Conservation (phyloP, 2,329 filamentous ascomycete genomes). For the Bipolaris bicolor region DNA sequence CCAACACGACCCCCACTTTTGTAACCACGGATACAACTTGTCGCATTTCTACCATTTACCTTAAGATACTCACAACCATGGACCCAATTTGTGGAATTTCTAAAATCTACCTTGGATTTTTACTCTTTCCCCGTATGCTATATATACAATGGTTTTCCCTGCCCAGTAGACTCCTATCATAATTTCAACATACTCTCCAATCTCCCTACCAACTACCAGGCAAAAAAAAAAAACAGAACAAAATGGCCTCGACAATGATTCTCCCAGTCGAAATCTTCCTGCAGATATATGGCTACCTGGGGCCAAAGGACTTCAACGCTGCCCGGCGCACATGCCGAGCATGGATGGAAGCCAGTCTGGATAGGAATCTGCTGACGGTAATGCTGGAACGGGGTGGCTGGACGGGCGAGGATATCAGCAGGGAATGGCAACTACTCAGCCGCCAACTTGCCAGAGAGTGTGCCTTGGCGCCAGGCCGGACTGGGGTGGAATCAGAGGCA, state of each 20-base stretch:
- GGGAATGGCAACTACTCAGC: conserved; percentile 52
- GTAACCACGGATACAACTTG: too few relatives aligned
- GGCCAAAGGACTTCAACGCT: conserved; percentile 62
- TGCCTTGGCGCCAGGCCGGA: conserved; percentile 52
- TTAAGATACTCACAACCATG: too few relatives aligned
- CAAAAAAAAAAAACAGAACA: too few relatives aligned
- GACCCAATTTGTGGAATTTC: too few relatives aligned
- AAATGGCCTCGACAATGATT: background rate
- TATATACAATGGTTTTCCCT: too few relatives aligned
- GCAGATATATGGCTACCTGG: conserved; percentile 54
- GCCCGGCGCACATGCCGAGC: conserved; percentile 64
- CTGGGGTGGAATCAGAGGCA: conserved; percentile 28
- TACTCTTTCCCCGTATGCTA: too few relatives aligned
- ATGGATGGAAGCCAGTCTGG: conserved; percentile 66
- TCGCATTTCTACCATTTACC: too few relatives aligned
- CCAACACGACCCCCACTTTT: too few relatives aligned
- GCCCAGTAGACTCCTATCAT: too few relatives aligned
- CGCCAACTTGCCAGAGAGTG: conserved; percentile 58
- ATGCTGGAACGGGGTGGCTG: conserved; percentile 65
- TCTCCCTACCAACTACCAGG: too few relatives aligned
- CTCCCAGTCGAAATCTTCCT: conserved; percentile 59
- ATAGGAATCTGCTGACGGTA: conserved; percentile 55
- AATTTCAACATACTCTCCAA: too few relatives aligned
- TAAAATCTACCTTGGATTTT: too few relatives aligned
- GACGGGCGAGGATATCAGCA: conserved; percentile 27